Evolutionary conservation across 345 rosid species (phyloP), one percentile per base, ranked within the genome.

Genomic region (Eucalyptus fibrosa): DNA sequence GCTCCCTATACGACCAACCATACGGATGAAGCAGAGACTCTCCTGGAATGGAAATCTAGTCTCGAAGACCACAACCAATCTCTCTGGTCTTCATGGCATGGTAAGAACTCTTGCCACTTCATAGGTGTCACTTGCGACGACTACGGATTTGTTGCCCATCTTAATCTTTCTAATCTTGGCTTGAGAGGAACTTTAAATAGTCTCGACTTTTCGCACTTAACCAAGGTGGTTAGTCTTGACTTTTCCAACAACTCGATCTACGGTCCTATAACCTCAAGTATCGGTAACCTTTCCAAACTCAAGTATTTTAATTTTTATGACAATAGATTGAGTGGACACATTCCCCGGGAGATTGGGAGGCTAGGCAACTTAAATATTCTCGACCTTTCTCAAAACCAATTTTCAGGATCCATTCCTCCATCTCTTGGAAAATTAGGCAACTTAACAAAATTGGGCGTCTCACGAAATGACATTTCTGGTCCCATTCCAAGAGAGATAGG

Each of bases 381-480:
- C 12, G 0, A 0, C 0, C 49, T 45, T 45, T 10, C 1, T 3
- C 1, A 3, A 45, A 45, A 45, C 49, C 49, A 45, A 47, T 12
- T 47, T 47, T 47, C 5, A 47, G 14, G 15, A 2, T 4, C 50
- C 6, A 50, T 50, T 50, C 50, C 50, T 50, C 6, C 6, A 2
- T 50, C 50, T 50, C 50, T 50, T 50, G 50, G 50, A 50, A 50
- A 50, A 50, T 50, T 50, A 50, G 17, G 6, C 51, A 50, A 50
- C 51, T 50, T 50, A 50, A 50, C 0, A 50, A 4, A 4, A 0
- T 50, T 50, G 51, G 2, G 51, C 17, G 0, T 50, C 0, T 0
- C 51, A 50, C 0, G 2, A 0, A 50, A 50, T 50, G 17, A 50
- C 51, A 16, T 50, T 50, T 50, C 6, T 2, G 50, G 50, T 49